phyloP scores from a whole-genome alignment of 2,329 filamentous ascomycete species.

The Dactylellina cionopaga region DNA sequence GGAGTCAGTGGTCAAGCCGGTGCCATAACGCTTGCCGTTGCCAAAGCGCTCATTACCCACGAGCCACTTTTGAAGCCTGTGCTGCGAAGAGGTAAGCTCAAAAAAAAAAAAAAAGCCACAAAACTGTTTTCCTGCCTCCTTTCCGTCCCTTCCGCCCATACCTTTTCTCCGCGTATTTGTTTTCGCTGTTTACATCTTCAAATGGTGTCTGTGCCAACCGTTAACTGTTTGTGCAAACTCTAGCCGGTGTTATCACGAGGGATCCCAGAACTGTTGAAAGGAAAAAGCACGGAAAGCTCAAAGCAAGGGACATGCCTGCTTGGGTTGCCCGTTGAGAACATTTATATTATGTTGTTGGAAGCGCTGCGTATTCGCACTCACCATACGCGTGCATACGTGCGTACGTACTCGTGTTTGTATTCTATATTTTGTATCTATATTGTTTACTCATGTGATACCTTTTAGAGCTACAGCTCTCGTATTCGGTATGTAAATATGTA shows the following conservation, averaged over 20 bases:
- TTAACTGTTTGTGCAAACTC: slow-evolving; percentile 59
- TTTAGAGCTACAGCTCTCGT: slow-evolving; percentile 6
- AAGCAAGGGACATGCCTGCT: slow-evolving; percentile 96
- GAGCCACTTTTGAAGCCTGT: slow-evolving; percentile 90
- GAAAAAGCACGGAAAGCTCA: slow-evolving; percentile 95
- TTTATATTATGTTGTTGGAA: slow-evolving; percentile 25
- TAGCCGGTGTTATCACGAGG: slow-evolving; percentile 91
- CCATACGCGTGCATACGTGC: slow-evolving; percentile 16
- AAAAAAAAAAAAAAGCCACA: slow-evolving; percentile 30
- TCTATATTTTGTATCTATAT: slow-evolving; percentile 22
- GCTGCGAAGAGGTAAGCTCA: slow-evolving; percentile 81
- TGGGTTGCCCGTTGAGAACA: slow-evolving; percentile 79
- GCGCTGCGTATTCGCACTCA: slow-evolving; percentile 10
- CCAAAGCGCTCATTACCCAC: slow-evolving; percentile 86
- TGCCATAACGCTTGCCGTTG: slow-evolving; percentile 87
- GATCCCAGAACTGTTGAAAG: slow-evolving; percentile 93
- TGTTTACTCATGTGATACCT: slow-evolving; percentile 40
- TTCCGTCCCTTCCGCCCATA: slow-evolving; percentile 9
- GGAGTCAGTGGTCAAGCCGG: slow-evolving; percentile 96
- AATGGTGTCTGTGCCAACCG: slow-evolving; percentile 32
- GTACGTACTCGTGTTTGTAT: slow-evolving; percentile 44
- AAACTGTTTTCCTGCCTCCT: background rate
- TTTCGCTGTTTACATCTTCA: background rate
- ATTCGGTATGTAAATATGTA: background rate
- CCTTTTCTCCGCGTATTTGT: slow-evolving; percentile 31